A percentile compares a stretch with the other conserved stretches of the same genome.
Conservation (phyloP, 768 basidiomycete species). For the Pisolithus albus region DNA sequence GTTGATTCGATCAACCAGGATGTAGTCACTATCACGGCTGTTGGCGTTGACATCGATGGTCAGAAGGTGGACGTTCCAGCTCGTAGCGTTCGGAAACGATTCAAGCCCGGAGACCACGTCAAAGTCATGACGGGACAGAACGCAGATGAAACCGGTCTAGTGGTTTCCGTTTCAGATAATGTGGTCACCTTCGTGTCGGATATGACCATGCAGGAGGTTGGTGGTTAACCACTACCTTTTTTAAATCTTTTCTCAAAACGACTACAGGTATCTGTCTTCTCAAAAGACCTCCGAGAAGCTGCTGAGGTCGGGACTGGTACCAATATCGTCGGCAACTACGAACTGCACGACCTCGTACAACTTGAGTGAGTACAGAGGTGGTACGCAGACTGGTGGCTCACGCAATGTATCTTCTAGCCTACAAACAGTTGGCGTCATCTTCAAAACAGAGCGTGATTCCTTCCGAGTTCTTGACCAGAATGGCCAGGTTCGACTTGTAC, state of each 20-base stretch:
- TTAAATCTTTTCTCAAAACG: slow-evolving; percentile 4
- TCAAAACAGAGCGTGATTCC: slow-evolving; percentile 92
- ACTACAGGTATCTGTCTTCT: slow-evolving; percentile 86
- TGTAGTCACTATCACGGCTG: slow-evolving; percentile 75
- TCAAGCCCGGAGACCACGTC: slow-evolving; percentile 97
- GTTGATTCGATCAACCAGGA: slow-evolving; percentile 88
- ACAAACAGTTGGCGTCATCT: slow-evolving; percentile 94
- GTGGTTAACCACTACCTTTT: slow-evolving; percentile 8
- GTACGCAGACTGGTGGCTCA: slow-evolving; percentile 3
- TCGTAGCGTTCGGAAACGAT: slow-evolving; percentile 85
- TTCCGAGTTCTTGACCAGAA: slow-evolving; percentile 96
- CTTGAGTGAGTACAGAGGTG: slow-evolving; percentile 64
- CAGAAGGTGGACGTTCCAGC: slow-evolving; percentile 84
- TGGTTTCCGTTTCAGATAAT: slow-evolving; percentile 85
- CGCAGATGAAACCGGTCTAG: slow-evolving; percentile 91
- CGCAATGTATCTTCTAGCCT: slow-evolving; percentile 40
- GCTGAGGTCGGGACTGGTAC: slow-evolving; percentile 94
- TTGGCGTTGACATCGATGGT: slow-evolving; percentile 77
- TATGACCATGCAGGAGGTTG: slow-evolving; percentile 91
- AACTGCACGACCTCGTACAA: slow-evolving; percentile 93
- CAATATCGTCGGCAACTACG: slow-evolving; percentile 87
- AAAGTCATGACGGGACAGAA: slow-evolving; percentile 97
- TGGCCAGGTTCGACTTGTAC: slow-evolving; percentile 80
- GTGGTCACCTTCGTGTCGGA: slow-evolving; percentile 96
- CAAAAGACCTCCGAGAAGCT: slow-evolving; percentile 93